A percentile compares a stretch with the other conserved stretches of the same genome.
phyloP scores from a whole-genome alignment of 2,329 filamentous ascomycete genomes.

The Trichothecium sympodiale region DNA sequence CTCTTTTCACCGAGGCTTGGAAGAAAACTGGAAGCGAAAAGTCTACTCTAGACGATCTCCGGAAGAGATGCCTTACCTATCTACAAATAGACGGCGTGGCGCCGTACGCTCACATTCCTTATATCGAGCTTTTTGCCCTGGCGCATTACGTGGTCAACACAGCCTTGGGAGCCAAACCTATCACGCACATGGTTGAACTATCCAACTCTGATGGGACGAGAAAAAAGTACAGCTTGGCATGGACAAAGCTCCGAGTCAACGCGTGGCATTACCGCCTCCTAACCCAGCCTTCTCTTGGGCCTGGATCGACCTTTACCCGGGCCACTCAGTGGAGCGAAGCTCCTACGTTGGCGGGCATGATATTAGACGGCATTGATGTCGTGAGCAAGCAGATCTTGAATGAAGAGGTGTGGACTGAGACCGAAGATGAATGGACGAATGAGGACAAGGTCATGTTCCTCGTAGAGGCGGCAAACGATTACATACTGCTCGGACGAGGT shows the following conservation, averaged over 20 bases:
- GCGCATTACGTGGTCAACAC: constrained; percentile 41
- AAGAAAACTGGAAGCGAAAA: constrained; percentile 6
- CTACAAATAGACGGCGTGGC: constrained; percentile 77
- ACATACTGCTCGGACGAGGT: constrained; percentile 76
- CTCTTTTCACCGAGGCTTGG: constrained; percentile 31
- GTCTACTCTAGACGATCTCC: constrained; percentile 26
- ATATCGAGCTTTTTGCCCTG: constrained; percentile 73
- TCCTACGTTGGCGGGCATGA: constrained; percentile 39
- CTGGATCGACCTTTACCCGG: constrained; percentile 43
- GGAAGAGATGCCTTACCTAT: constrained; percentile 50
- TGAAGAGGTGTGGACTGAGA: constrained; percentile 23
- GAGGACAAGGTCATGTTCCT: constrained; percentile 58
- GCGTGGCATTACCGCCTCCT: constrained; percentile 57
- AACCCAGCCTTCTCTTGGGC: constrained; percentile 42
- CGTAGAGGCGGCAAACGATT: constrained; percentile 71
- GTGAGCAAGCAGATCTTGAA: constrained; percentile 27
- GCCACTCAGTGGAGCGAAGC: constrained; percentile 49
- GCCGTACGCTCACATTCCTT: constrained; percentile 73
- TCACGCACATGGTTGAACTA: constrained; percentile 2
- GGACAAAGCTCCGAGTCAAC: constrained; percentile 60
- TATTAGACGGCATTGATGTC: constrained; percentile 29
- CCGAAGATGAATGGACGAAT: constrained; percentile 22
- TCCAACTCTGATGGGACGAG: constrained; percentile 17
- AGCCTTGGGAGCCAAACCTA: constrained; percentile 5
- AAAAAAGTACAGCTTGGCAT: constrained; percentile 37